These are phyloP conservation scores for Lotmaria passim DNA, from an alignment of 208 protist genomes.

Conservation along the genomic window DNA sequence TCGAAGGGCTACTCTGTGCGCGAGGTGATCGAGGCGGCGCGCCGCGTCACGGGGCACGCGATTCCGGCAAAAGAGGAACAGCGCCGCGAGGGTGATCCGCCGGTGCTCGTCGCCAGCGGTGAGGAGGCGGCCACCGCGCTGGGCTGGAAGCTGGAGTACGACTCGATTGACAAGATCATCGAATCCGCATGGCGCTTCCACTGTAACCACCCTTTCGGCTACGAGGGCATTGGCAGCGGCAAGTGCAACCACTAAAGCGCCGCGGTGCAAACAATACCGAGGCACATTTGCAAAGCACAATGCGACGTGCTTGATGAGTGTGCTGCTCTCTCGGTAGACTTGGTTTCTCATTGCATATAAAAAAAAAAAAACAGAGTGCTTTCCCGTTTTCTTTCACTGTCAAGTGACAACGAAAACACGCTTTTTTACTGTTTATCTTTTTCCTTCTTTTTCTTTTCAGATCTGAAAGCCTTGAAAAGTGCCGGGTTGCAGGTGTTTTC, in stretches of 20 bases:
- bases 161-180: constrained; percentile 85
- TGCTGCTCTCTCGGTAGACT: too few relatives aligned
- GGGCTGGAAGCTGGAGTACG: constrained; percentile 80
- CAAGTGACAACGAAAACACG: background rate
- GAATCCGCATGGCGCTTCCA: constrained; percentile 82
- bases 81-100: constrained; percentile 74
- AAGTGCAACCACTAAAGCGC: constrained; percentile 14
- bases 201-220: constrained; percentile 55
- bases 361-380: too few relatives aligned
- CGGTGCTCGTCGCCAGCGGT: constrained; percentile 74
- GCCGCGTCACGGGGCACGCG: constrained; percentile 88
- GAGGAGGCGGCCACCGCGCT: constrained; percentile 63
- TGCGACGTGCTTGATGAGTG: background rate
- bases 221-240: constrained; percentile 22
- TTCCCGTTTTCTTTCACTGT: too few relatives aligned
- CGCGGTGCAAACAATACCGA: too few relatives aligned
- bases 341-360: too few relatives aligned
- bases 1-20: constrained; percentile 94
- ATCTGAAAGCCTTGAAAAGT: background rate
- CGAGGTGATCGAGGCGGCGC: constrained; percentile 94
- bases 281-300: too few relatives aligned
- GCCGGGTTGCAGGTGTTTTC: background rate
- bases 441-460: background rate
- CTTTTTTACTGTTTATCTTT: constrained; percentile 14
- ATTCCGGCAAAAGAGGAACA: constrained; percentile 85